Base-by-base conservation (phyloP, 371 early-diverging fungal species). In the Apophysomyces trapeziformis region DNA sequence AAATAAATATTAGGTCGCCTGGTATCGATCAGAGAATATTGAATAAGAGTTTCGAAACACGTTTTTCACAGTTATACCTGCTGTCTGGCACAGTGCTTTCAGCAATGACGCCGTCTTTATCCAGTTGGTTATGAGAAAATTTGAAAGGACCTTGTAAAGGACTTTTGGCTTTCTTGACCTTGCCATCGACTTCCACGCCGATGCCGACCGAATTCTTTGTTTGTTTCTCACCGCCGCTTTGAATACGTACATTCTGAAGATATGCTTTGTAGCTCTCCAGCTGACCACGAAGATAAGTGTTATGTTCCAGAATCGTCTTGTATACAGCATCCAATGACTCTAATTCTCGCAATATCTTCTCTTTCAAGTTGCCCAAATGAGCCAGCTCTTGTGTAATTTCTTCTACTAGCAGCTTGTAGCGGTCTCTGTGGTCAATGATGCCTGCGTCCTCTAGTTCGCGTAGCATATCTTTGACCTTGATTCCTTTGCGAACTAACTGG, bases 261-360 rank as follows among this genome's bases (percentile, higher is more conserved):
- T 97, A 97, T 1, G 94, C 95, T 80, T 95, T 94, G 83, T 97
- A 97, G 7, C 90, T 89, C 63, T 97, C 96, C 44, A 97, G 76
- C 80, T 97, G 98, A 45, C 90, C 85, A 38, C 89, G 73, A 36
- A 96, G 78, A 67, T 94, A 97, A 64, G 93, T 91, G 83, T 97
- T 97, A 78, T 97, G 97, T 67, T 95, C 96, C 43, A 91, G 78
- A 63, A 97, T 97, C 6, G 96, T 92, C 71, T 94, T 90, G 85
- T 90, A 95, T 5, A 97, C 97, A 37, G 85, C 73, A 57, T 92
- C 90, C 57, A 97, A 79, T 5, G 90, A 90, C 9, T 71, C 73
- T 0, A 90, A 84, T 72, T 97, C 98, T 62, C 87, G 85, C 50
- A 90, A 83, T 13, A 96, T 89, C 73, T 90, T 93, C 64, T 94